Evolutionary conservation across 768 basidiomycete species (phyloP), one percentile per base, ranked within the genome.

Genomic region (Boletus patriciae): DNA sequence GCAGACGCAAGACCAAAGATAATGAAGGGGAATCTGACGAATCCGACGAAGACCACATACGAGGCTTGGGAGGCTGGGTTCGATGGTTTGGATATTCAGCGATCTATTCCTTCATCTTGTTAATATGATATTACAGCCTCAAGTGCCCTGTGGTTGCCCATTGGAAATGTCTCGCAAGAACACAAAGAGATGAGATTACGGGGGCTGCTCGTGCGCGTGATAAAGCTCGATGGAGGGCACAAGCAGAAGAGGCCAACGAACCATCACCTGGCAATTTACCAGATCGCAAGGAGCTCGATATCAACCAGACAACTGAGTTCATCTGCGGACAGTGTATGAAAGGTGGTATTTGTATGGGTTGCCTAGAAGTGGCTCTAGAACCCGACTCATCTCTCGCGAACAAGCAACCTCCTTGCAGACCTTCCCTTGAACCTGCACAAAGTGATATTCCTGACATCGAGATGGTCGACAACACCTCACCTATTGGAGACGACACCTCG

Each of bases 271-370:
- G 64, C 40, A 72, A 76, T 43, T 78, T 79, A 38, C 66, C 66
- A 5, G 83, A 82, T 67, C 79, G 83, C 33, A 63, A 67, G 15
- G 76, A 70, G 0, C 74, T 92, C 12, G 73, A 72, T 43, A 57
- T 74, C 36, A 65, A 81, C 56, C 79, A 90, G 70, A 88, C 81
- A 9, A 92, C 90, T 0, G 88, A 92, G 62, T 94, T 92, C 61
- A 75, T 91, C 29, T 94, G 92, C 65, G 82, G 85, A 36, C 71
- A 81, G 9, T 93, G 92, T 68, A 80, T 77, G 68, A 88, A 86
- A 64, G 89, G 88, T 9, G 88, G 88, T 15, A 70, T 83, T n/a
- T 94, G 91, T 68, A 86, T 92, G 80, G 79, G 80, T 18, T 94
- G 91, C 70, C 78, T 78, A 71, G 80, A 85, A 61, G 72, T 77